phyloP scores from a whole-genome alignment of 2,329 filamentous ascomycete genomes.

The Eutypella sp. region DNA sequence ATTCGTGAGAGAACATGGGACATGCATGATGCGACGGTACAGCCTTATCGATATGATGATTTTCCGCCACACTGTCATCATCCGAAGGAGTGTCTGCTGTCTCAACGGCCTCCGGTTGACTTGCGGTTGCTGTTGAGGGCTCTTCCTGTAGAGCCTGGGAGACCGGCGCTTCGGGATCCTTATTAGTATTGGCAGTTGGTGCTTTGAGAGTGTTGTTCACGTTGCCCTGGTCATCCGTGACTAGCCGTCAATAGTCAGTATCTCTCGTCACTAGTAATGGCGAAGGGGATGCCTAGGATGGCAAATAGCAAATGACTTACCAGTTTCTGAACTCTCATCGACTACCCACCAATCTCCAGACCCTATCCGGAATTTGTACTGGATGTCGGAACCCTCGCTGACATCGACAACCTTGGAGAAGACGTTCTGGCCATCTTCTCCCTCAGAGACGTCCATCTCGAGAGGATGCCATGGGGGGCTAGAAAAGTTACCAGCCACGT shows the following conservation, averaged over 20 bases:
- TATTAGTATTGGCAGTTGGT: conserved; percentile 13
- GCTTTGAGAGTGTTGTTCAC: conserved; percentile 42
- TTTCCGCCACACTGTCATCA: conserved; percentile 28
- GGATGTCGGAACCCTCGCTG: conserved; percentile 54
- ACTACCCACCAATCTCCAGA: conserved; percentile 65
- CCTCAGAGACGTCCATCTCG: conserved; percentile 56
- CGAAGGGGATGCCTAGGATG: neutral
- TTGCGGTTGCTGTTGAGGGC: conserved; percentile 12
- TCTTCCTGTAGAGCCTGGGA: conserved; percentile 10
- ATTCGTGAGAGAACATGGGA: conserved; percentile 25
- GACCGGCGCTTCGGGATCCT: conserved; percentile 10
- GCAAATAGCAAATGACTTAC: conserved; percentile 36
- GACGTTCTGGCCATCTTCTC: conserved; percentile 47
- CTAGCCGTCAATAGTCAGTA: conserved; percentile 15
- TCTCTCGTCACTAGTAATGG: neutral
- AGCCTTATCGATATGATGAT: neutral
- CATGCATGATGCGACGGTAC: conserved; percentile 4
- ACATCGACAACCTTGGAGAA: conserved; percentile 55
- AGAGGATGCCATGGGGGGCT: conserved; percentile 60
- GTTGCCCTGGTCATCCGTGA: conserved; percentile 41
- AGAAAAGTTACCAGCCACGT: conserved; percentile 64
- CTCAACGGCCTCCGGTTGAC: conserved; percentile 22
- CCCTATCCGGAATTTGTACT: conserved; percentile 72
- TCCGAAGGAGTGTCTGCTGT: conserved; percentile 26
- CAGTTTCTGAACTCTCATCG: conserved; percentile 55